Evolutionary conservation across 139 green algal species (phyloP).

Genomic region (Ettlia oleoabundans): DNA sequence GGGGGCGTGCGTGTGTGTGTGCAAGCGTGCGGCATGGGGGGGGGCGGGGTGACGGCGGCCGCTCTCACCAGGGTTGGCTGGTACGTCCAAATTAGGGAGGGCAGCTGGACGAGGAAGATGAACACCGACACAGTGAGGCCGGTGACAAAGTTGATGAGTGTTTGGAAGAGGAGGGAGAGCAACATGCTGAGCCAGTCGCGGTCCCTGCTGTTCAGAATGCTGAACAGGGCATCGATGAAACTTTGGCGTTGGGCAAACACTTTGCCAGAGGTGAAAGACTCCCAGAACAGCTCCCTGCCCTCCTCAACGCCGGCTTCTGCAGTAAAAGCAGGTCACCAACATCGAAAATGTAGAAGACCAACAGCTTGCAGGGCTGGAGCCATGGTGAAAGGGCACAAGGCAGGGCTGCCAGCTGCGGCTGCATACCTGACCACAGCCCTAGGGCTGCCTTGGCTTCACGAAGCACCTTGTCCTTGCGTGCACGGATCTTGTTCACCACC

Average conservation of each 20-base stretch:
- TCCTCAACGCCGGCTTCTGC: slow-evolving; percentile 60
- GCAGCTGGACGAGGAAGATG: slow-evolving; percentile 54
- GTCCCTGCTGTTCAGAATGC: slow-evolving; percentile 43
- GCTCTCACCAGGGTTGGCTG: slow-evolving; percentile 38
- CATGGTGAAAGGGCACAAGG: not conserved
- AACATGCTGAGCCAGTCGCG: slow-evolving; percentile 57
- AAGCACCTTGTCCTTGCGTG: slow-evolving; percentile 23
- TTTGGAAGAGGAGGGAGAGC: slow-evolving; percentile 42
- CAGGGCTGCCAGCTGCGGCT: too few relatives aligned
- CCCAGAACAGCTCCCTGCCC: slow-evolving; percentile 48
- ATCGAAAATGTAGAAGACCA: not conserved
- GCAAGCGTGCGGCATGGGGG: not conserved
- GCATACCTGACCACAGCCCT: slow-evolving; percentile 53
- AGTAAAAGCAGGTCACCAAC: too few relatives aligned
- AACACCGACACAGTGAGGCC: slow-evolving; percentile 58
- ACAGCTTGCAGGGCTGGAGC: not conserved
- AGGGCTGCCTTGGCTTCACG: slow-evolving; percentile 52
- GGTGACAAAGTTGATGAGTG: slow-evolving; percentile 18
- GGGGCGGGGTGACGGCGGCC: too few relatives aligned
- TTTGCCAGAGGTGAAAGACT: slow-evolving; percentile 59
- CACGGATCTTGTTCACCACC: not conserved
- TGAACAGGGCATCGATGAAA: slow-evolving; percentile 58
- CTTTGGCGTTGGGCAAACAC: slow-evolving; percentile 64
- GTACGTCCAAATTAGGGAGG: slow-evolving; percentile 53
- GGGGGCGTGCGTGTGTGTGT: too few relatives aligned